phyloP scores from a whole-genome alignment of 495 filamentous ascomycete genomes.

The Aspergillus diversus region DNA sequence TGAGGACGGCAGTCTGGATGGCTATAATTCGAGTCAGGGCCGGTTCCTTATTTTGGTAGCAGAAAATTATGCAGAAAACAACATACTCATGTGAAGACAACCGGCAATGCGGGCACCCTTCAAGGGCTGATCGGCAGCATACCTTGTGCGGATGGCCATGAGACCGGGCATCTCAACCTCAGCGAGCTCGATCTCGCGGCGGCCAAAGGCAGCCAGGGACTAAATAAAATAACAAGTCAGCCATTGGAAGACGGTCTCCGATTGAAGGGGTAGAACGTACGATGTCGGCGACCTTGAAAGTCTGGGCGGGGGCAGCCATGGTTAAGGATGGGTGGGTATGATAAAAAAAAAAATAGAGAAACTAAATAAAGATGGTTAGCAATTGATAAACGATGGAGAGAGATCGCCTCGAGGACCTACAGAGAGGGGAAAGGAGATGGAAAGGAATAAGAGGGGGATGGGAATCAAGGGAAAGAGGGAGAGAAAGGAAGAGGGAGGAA shows the following conservation, averaged over 20 bases:
- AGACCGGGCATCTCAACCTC: conserved; percentile 99
- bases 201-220: conserved; percentile 95
- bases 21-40: conserved; percentile 50
- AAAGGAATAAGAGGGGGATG: conserved; percentile 11
- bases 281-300: conserved; percentile 98
- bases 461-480: conserved; percentile 16
- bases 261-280: conserved; percentile 46
- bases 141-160: conserved; percentile 92
- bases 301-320: conserved; percentile 78
- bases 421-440: conserved; percentile 10
- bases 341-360: conserved; percentile 2
- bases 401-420: conserved; percentile 7
- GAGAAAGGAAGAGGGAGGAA: conserved; percentile 8
- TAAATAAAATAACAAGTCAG: conserved; percentile 34
- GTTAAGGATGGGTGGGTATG: conserved; percentile 20
- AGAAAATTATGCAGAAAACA: conserved; percentile 1
- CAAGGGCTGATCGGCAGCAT: conserved; percentile 89
- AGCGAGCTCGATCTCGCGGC: conserved; percentile 97
- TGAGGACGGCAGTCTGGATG: conserved; percentile 98
- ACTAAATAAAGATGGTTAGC: conserved; percentile 15
- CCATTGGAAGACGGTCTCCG: conserved; percentile 10
- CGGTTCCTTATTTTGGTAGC: not conserved
- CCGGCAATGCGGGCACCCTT: conserved; percentile 91
- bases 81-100: conserved; percentile 96
- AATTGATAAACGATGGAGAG: conserved; percentile 9